Evolutionary conservation across 371 early-diverging fungal genomes (phyloP).

Genomic region (Mortierella sp.): DNA sequence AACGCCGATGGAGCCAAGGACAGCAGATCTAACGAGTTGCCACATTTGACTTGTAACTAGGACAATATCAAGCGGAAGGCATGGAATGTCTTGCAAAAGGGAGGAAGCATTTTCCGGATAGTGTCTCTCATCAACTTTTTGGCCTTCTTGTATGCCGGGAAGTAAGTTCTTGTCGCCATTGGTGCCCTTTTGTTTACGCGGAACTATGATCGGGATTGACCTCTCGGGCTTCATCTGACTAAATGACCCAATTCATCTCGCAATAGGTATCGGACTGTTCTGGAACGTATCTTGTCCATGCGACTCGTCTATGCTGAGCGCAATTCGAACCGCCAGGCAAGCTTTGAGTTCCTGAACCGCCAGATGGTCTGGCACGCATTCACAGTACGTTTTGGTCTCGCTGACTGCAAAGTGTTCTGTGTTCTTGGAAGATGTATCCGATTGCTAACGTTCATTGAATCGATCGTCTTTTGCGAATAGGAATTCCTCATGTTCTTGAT

Average conservation of each 20-base stretch:
- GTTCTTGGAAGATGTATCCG: too few relatives aligned
- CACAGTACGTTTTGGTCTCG: slow-evolving; percentile 69
- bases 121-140: slow-evolving; percentile 84
- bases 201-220: not conserved
- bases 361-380: slow-evolving; percentile 96
- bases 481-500: slow-evolving; percentile 92
- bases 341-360: slow-evolving; percentile 93
- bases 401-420: too few relatives aligned
- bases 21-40: not conserved
- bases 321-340: slow-evolving; percentile 82
- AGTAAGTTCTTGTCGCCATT: slow-evolving; percentile 58
- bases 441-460: not conserved
- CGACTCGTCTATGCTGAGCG: slow-evolving; percentile 85
- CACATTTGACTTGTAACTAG: slow-evolving; percentile 30
- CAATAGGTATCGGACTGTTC: slow-evolving; percentile 76
- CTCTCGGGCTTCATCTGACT: not conserved
- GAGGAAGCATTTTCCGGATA: slow-evolving; percentile 76
- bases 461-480: slow-evolving; percentile 53
- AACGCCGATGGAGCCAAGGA: not conserved
- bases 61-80: slow-evolving; percentile 67
- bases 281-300: slow-evolving; percentile 86
- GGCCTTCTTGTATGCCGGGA: slow-evolving; percentile 86
- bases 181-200: not conserved
- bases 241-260: not conserved
- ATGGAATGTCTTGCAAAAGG: slow-evolving; percentile 75